phyloP scores from a whole-genome alignment of 2,329 filamentous ascomycete genomes.

The Capronia americana region DNA sequence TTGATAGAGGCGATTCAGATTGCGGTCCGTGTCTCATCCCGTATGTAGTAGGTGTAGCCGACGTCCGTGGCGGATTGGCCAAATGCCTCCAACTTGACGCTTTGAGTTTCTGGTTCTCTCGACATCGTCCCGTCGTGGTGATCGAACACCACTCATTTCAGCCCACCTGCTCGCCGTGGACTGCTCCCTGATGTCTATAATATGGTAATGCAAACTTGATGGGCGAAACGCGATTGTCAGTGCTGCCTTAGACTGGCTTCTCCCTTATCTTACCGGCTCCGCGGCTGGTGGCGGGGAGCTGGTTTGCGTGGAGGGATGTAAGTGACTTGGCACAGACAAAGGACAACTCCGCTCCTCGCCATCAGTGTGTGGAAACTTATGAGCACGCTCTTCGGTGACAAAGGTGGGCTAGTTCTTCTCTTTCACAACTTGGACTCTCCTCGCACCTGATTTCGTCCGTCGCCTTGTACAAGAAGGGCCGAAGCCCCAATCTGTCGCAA shows the following conservation, averaged over 20 bases:
- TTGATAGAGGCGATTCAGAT: not conserved
- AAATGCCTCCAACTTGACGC: not conserved
- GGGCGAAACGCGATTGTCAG: not conserved
- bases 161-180: slow-evolving; percentile 4
- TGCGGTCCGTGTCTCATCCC: not conserved
- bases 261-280: not conserved
- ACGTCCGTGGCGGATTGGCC: not conserved
- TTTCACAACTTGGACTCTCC: not conserved
- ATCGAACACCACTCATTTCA: not conserved
- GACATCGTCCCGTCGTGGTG: not conserved
- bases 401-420: slow-evolving; percentile 1
- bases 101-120: not conserved
- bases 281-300: not conserved
- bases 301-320: not conserved
- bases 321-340: not conserved
- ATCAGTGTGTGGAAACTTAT: slow-evolving; percentile 2
- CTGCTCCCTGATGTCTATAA: not conserved
- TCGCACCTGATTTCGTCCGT: not conserved
- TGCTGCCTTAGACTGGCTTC: not conserved
- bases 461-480: not conserved
- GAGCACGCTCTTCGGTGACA: not conserved
- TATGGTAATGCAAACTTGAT: not conserved
- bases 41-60: slow-evolving; percentile 9
- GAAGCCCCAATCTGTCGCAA: not conserved
- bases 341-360: slow-evolving; percentile 7